These are phyloP conservation scores for Saccharomycopsis sp. DNA, from an alignment of 805 yeast genomes.

Conservation along the genomic window DNA sequence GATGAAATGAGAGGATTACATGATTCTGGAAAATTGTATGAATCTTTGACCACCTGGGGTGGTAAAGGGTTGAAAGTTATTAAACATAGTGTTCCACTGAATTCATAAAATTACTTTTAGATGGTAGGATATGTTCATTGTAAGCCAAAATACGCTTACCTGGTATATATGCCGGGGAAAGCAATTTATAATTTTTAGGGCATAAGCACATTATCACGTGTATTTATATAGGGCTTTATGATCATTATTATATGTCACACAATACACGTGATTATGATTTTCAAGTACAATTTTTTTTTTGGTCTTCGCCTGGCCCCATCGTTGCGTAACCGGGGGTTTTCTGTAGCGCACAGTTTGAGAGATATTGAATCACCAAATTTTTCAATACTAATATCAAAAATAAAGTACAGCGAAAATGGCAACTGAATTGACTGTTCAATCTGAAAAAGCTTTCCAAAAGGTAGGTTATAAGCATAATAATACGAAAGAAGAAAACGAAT, in stretches of 20 bases:
- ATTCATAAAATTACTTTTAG: too few relatives aligned
- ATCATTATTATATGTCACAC: background rate
- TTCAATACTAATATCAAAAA: background rate
- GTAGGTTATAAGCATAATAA: constrained; percentile 44
- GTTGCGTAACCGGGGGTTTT: background rate
- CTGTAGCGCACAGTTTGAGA: too few relatives aligned
- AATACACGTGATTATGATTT: background rate
- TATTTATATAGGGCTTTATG: background rate
- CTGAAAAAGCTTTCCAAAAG: constrained; percentile 99
- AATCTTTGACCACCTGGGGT: constrained; percentile 56
- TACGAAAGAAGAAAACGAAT: constrained; percentile 26
- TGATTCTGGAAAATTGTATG: constrained; percentile 45
- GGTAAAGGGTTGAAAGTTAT: constrained; percentile 41
- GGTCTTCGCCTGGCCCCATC: background rate
- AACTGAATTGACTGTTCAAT: constrained; percentile 99
- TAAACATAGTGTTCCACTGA: constrained; percentile 52
- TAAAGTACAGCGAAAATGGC: constrained; percentile 61
- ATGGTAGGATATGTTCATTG: too few relatives aligned
- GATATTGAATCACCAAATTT: background rate
- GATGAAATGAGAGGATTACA: constrained; percentile 72
- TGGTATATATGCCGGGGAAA: background rate
- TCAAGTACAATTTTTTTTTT: background rate
- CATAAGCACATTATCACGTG: background rate
- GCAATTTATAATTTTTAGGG: background rate
- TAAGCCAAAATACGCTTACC: too few relatives aligned